Base-by-base conservation (phyloP, 805 yeast species). In the Sugiyamaella smithiae region DNA sequence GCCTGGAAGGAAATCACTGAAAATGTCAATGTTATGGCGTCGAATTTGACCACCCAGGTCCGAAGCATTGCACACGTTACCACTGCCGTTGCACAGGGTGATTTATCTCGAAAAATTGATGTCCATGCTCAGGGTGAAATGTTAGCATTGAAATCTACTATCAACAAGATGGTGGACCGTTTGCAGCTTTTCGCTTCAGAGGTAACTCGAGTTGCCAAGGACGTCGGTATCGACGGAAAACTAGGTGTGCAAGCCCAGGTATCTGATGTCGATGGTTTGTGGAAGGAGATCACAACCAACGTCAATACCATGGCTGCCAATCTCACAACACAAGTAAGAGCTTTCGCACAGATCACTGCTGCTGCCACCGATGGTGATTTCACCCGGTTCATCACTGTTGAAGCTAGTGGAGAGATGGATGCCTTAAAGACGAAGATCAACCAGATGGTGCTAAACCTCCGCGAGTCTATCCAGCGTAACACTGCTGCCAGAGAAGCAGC, bases 401-500 rank as follows among this genome's bases (percentile, higher is more conserved):
- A 88, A 63, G 96, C 96, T 0, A 75, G 83, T 33, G 96, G 96
- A 67, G 96, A 88, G 71, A 88, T 88, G 96, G 80, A 75, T 52
- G 72, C 73, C 3, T 61, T 81, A 50, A 74, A 75, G 55, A 77
- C 76, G 11, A 73, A 77, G 57, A 76, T 77, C 55, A 77, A 85
- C 66, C 90, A 84, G 71, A 85, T 85, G 93, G 95, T 88, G 64
- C 77, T 85, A 57, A 85, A 87, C 61, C 74, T 88, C 62, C 77
- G 95, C 66, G 96, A 88, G 63, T 85, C 93, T 3, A 88, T 88
- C 64, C 95, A 88, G 68, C 80, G 95, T 65, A 88, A 88, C 62
- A 87, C 96, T 0, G 93, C 91, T 8, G 96, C 96, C 1, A 81
- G 96, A 68, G 96, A 88, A 67, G 96, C 96, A 31, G 96, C 96